phyloP scores from a whole-genome alignment of 1,284 basidiomycete genomes.

The Fomes fomentarius region DNA sequence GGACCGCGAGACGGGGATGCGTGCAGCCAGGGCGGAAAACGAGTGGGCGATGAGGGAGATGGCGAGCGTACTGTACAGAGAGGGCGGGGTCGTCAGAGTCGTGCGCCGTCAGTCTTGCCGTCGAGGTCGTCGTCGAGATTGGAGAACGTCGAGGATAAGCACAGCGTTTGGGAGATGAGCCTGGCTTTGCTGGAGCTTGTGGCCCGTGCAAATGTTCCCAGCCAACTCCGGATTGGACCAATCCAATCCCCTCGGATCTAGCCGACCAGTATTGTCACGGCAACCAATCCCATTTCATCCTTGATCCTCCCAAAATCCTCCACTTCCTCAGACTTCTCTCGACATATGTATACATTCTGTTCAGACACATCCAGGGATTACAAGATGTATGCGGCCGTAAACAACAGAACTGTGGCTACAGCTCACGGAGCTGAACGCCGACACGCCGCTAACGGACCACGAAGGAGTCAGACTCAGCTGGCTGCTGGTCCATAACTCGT shows the following conservation, averaged over 20 bases:
- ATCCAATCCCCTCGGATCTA: conserved; percentile 23
- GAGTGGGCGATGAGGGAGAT: conserved; percentile 13
- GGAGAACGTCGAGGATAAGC: conserved; percentile 4
- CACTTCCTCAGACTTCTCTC: no score
- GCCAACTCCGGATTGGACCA: conserved; percentile 14
- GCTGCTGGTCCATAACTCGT: no score
- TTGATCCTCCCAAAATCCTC: neutral
- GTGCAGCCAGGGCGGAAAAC: neutral
- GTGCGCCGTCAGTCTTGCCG: conserved; percentile 2
- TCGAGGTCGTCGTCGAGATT: neutral
- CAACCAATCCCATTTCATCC: conserved; percentile 17
- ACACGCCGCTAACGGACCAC: no score
- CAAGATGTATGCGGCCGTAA: no score
- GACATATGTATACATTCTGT: neutral
- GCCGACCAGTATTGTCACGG: conserved; percentile 26
- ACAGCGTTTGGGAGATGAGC: conserved; percentile 3
- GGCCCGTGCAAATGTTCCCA: conserved; percentile 18
- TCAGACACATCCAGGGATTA: no score
- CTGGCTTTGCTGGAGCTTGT: conserved; percentile 19
- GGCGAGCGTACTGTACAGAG: conserved; percentile 1
- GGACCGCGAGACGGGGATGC: neutral
- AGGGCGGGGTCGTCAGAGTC: conserved; percentile 6
- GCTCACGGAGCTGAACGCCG: no score
- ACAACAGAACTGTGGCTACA: no score
- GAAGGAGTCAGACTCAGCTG: no score